These are phyloP conservation scores for Pyrenula aspistea DNA, from an alignment of 495 filamentous ascomycete genomes.

Conservation along the genomic window DNA sequence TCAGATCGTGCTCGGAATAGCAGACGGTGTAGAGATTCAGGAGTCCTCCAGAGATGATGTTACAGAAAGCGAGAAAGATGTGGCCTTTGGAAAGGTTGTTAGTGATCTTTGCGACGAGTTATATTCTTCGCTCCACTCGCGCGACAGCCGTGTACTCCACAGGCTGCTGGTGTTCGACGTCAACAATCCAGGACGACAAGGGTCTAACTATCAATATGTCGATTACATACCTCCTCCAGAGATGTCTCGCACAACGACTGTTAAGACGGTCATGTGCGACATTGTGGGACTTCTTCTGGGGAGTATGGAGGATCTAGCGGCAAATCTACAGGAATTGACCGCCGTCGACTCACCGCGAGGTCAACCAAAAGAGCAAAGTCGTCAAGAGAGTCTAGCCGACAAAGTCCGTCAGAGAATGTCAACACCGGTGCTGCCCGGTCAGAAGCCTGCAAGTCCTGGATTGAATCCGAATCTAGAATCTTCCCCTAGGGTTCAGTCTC, in stretches of 20 bases:
- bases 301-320: constrained; percentile 79
- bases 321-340: constrained; percentile 66
- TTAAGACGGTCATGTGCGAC: constrained; percentile 91
- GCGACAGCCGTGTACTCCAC: constrained; percentile 54
- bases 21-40: constrained; percentile 52
- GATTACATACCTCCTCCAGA: constrained; percentile 61
- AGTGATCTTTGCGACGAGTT: background rate
- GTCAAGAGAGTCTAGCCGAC: constrained; percentile 8
- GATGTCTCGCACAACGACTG: constrained; percentile 69
- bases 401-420: constrained; percentile 57
- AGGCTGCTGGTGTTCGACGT: constrained; percentile 72
- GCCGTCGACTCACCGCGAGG: constrained; percentile 65
- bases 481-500: background rate
- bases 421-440: constrained; percentile 44
- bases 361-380: constrained; percentile 32
- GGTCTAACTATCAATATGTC: constrained; percentile 24
- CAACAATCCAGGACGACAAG: constrained; percentile 9
- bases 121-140: background rate
- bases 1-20: constrained; percentile 65
- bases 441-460: background rate
- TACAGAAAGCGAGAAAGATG: constrained; percentile 6
- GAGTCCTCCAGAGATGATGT: constrained; percentile 23
- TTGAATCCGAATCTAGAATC: background rate
- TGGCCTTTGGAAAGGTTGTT: background rate
- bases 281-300: constrained; percentile 72